These are phyloP conservation scores for Acanthamoeba divionensis DNA, from an alignment of 208 protist species.

Conservation along the genomic window DNA sequence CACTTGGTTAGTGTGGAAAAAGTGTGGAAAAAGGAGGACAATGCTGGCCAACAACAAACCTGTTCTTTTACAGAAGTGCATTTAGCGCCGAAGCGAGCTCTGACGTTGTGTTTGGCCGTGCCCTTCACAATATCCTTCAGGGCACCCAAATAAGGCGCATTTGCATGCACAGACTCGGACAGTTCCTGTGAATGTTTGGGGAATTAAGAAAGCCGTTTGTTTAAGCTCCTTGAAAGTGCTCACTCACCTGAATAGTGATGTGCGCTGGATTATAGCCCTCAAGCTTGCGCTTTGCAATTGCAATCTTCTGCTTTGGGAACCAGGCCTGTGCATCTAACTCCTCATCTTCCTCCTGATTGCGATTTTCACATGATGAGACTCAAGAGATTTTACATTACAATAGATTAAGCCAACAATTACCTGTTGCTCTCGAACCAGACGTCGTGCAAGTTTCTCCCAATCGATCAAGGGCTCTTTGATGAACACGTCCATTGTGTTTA, in stretches of 20 bases:
- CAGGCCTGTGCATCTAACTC: conserved; percentile 39
- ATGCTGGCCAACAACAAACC: background rate
- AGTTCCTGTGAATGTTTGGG: conserved; percentile 48
- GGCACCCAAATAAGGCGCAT: background rate
- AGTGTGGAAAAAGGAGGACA: background rate
- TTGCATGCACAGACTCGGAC: conserved; percentile 57
- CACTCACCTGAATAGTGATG: conserved; percentile 56
- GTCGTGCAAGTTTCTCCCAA: conserved; percentile 67
- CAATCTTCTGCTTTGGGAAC: conserved; percentile 78
- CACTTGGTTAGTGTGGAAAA: background rate
- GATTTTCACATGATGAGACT: background rate
- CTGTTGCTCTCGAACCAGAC: conserved; percentile 60
- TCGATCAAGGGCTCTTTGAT: conserved; percentile 87
- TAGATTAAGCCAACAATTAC: background rate
- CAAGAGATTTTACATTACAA: background rate
- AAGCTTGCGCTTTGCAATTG: conserved; percentile 73
- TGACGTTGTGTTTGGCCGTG: conserved; percentile 56
- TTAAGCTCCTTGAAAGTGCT: background rate
- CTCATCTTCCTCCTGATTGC: conserved; percentile 46
- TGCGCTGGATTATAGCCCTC: conserved; percentile 66
- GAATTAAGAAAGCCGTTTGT: background rate
- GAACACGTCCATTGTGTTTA: conserved; percentile 87
- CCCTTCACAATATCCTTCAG: conserved; percentile 64
- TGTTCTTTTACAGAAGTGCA: conserved; percentile 45
- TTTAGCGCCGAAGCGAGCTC: conserved; percentile 54